A percentile compares a stretch with the other conserved stretches of the same genome.
Conservation (phyloP, 129 eudicot genomes). For the Saussurea involucrata region DNA sequence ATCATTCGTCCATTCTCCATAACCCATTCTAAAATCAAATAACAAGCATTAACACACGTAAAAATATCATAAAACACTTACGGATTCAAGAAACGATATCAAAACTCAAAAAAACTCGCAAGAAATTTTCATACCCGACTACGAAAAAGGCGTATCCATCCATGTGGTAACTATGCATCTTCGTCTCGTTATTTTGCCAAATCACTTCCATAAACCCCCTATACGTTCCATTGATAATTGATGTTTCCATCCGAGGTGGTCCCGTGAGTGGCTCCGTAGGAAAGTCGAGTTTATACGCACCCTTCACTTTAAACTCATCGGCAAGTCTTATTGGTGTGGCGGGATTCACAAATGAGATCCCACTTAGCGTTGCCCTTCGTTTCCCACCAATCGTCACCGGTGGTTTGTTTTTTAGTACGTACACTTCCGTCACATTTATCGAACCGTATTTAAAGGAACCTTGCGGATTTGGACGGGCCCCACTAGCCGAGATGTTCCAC, state of each 20-base stretch:
- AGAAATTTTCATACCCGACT: conserved; percentile 38
- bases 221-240: conserved; percentile 43
- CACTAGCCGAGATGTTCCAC: conserved; percentile 53
- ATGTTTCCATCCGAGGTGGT: conserved; percentile 34
- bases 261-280: conserved; percentile 42
- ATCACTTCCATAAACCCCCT: conserved; percentile 41
- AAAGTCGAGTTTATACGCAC: conserved; percentile 44
- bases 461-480: conserved; percentile 67
- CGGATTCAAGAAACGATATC: neutral
- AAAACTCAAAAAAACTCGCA: neutral
- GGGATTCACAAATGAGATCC: conserved; percentile 56
- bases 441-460: conserved; percentile 56
- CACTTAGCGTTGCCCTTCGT: conserved; percentile 47
- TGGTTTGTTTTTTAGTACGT: conserved; percentile 41
- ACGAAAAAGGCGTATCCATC: conserved; percentile 49
- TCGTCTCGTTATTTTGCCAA: conserved; percentile 46
- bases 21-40: conserved; percentile 41
- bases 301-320: conserved; percentile 39
- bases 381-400: conserved; percentile 41
- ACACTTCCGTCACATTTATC: conserved; percentile 49
- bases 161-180: conserved; percentile 48
- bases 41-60: neutral
- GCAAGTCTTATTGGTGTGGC: conserved; percentile 50
- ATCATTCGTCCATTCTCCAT: conserved; percentile 47
- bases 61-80: neutral